Evolutionary conservation across 73 alveolate species (phyloP).

Genomic region (Tetrahymena thermophila): DNA sequence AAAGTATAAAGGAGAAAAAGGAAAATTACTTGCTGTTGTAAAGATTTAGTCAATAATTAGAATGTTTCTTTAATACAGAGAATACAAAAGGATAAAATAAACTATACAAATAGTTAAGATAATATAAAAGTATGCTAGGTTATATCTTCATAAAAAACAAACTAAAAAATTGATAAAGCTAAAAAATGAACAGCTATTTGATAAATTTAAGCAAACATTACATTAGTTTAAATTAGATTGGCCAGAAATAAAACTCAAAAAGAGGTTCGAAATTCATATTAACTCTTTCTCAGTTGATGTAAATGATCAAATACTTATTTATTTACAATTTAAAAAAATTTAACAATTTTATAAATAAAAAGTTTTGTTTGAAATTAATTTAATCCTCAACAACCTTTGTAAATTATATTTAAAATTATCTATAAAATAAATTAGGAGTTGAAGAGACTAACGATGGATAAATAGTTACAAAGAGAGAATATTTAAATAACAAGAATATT

Average conservation of each 20-base stretch:
- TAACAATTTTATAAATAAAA: no score
- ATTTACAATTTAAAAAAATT: no score
- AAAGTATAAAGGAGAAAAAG: conserved; percentile 62
- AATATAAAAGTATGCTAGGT: conserved; percentile 54
- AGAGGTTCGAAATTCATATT: conserved; percentile 83
- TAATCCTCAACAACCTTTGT: no score
- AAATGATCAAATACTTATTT: conserved; percentile 11
- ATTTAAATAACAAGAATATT: conserved; percentile 86
- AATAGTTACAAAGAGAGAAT: conserved; percentile 82
- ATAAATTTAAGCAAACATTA: conserved; percentile 73
- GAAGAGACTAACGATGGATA: conserved; percentile 84
- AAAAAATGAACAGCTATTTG: conserved; percentile 42
- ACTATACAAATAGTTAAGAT: conserved; percentile 55
- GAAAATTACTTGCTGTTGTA: conserved; percentile 61
- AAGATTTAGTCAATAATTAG: conserved; percentile 63
- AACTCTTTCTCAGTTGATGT: conserved; percentile 68
- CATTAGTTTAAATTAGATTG: conserved; percentile 83
- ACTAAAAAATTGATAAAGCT: conserved; percentile 57
- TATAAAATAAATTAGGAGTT: conserved; percentile 21
- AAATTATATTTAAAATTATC: background rate
- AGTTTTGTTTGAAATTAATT: no score
- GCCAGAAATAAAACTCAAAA: conserved; percentile 73
- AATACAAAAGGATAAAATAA: conserved; percentile 51
- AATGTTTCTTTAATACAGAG: conserved; percentile 56
- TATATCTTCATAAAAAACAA: conserved; percentile 45